Evolutionary conservation across 495 filamentous ascomycete species (phyloP).

Genomic region (Penicillium bovifimosum): DNA sequence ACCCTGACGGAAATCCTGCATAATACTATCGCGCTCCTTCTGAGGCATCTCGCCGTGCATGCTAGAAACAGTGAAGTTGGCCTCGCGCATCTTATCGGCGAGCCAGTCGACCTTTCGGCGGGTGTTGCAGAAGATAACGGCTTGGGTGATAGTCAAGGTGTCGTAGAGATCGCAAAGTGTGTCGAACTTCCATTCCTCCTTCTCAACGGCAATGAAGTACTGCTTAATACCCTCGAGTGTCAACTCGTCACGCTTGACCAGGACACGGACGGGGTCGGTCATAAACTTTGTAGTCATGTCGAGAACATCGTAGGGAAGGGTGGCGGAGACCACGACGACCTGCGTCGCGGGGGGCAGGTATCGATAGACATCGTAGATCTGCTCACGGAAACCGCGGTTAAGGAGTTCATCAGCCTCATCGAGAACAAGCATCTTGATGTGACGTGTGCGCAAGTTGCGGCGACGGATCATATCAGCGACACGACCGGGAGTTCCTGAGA

Average conservation of each 20-base stretch:
- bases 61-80: conserved; percentile 94
- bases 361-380: conserved; percentile 99
- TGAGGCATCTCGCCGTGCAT: conserved; percentile 99
- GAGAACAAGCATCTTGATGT: conserved; percentile 99
- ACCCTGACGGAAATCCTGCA: conserved; percentile 97
- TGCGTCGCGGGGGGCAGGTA: conserved; percentile 94
- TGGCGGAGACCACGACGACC: conserved; percentile 96
- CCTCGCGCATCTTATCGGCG: conserved; percentile 96
- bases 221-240: conserved; percentile 98
- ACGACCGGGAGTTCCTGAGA: conserved; percentile 91
- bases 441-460: conserved; percentile 82
- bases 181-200: conserved; percentile 99
- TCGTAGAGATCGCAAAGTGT: conserved; percentile 99
- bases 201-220: conserved; percentile 99
- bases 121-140: conserved; percentile 99
- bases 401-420: conserved; percentile 94
- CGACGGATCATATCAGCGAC: conserved; percentile 99
- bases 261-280: conserved; percentile 95
- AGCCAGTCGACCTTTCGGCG: conserved; percentile 99
- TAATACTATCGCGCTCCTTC: conserved; percentile 94
- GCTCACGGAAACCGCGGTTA: conserved; percentile 94
- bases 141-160: conserved; percentile 97
- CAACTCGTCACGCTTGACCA: conserved; percentile 99
- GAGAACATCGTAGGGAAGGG: conserved; percentile 93
- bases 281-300: conserved; percentile 99